Percentiles rank a stretch among this genome's conserved stretches.
Evolutionary conservation across 371 early-diverging fungal species (phyloP).

Genomic region (Apophysomyces elegans): DNA sequence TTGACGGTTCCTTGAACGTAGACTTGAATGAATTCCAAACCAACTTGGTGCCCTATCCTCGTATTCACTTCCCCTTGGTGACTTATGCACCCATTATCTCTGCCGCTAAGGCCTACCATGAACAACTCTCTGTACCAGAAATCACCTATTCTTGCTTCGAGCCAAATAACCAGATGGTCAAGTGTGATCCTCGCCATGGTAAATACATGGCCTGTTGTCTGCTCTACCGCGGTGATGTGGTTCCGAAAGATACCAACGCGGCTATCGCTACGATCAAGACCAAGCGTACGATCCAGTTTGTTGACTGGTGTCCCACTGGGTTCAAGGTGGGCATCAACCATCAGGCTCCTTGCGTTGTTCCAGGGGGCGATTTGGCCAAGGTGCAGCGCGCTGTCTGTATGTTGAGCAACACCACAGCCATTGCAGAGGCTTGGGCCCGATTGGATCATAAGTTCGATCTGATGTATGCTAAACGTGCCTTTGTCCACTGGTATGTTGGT

Average conservation of each 20-base stretch:
- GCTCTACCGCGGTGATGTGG: constrained; percentile 93
- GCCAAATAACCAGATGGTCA: constrained; percentile 39
- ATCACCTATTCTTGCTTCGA: constrained; percentile 93
- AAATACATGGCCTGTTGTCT: constrained; percentile 96
- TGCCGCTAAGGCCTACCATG: constrained; percentile 89
- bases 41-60: constrained; percentile 96
- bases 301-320: constrained; percentile 97
- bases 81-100: constrained; percentile 49
- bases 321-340: constrained; percentile 96
- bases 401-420: constrained; percentile 93
- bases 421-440: constrained; percentile 94
- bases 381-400: constrained; percentile 93
- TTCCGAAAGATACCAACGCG: constrained; percentile 83
- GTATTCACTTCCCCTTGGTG: constrained; percentile 94
- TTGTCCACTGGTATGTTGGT: constrained; percentile 98
- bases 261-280: constrained; percentile 90
- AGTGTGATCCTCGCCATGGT: constrained; percentile 91
- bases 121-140: constrained; percentile 86
- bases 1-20: constrained; percentile 95
- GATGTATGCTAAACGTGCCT: constrained; percentile 97
- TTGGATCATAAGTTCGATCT: constrained; percentile 93
- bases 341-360: constrained; percentile 85
- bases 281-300: constrained; percentile 91
- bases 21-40: constrained; percentile 97
- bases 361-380: constrained; percentile 86